phyloP scores from a whole-genome alignment of 2,329 filamentous ascomycete species.

The Colletotrichum sp. region DNA sequence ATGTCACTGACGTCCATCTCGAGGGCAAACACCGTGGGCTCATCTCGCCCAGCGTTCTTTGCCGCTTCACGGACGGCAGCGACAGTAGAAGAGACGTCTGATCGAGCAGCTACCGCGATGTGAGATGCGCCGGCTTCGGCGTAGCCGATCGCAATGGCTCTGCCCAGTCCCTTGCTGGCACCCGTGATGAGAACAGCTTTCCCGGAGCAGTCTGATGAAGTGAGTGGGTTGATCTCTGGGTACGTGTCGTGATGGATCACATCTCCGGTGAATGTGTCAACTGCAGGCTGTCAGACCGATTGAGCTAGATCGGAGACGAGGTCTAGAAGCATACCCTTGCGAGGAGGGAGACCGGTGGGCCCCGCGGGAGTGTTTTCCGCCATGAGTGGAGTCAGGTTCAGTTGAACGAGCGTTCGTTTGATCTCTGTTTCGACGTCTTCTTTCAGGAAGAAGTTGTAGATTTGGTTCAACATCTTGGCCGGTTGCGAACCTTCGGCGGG shows the following conservation, averaged over 20 bases:
- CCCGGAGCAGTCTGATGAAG: constrained; percentile 39
- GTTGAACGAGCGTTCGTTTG: constrained; percentile 13
- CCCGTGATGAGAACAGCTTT: constrained; percentile 57
- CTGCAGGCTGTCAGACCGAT: not conserved
- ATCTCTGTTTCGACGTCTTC: not conserved
- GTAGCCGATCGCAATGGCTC: constrained; percentile 58
- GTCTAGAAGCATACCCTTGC: not conserved
- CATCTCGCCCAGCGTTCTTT: constrained; percentile 28
- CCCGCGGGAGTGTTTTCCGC: not conserved
- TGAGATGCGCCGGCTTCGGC: constrained; percentile 55
- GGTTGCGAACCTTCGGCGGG: not conserved
- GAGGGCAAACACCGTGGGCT: constrained; percentile 46
- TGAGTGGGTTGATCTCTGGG: constrained; percentile 47
- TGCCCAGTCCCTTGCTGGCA: constrained; percentile 59
- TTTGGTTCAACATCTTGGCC: not conserved
- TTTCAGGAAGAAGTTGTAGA: not conserved
- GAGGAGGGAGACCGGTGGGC: constrained; percentile 6
- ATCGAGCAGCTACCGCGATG: constrained; percentile 60
- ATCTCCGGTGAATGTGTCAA: constrained; percentile 27
- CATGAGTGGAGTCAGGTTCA: not conserved
- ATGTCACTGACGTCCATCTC: constrained; percentile 40
- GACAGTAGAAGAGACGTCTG: constrained; percentile 41
- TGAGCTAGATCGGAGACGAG: too few species aligned
- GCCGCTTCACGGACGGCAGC: constrained; percentile 39
- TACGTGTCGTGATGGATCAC: constrained; percentile 56